Conservation (phyloP, 1,284 basidiomycete genomes). For the Moesziomyces globuligerus region DNA sequence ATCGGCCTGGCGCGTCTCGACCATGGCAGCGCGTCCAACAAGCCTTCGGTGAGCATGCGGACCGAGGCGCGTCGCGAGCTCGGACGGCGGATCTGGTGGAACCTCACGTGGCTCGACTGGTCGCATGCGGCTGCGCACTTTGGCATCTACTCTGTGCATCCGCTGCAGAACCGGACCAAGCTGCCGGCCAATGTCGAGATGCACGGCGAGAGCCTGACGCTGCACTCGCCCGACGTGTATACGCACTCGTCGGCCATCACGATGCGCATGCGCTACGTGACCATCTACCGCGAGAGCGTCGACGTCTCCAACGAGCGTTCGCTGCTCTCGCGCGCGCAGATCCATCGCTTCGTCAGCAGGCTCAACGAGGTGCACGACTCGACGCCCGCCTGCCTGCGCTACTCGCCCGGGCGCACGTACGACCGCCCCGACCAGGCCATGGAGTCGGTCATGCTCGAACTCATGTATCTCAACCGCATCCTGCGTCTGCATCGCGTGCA, state of each 20-base stretch:
- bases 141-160: slow-evolving; percentile 59
- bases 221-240: slow-evolving; percentile 41
- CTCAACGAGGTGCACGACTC: slow-evolving; percentile 56
- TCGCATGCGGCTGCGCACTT: slow-evolving; percentile 60
- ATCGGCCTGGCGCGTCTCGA: slow-evolving; percentile 42
- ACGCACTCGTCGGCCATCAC: slow-evolving; percentile 45
- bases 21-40: slow-evolving; percentile 18
- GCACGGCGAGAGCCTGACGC: slow-evolving; percentile 42
- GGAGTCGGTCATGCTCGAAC: slow-evolving; percentile 59
- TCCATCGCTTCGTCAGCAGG: slow-evolving; percentile 39
- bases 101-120: slow-evolving; percentile 58
- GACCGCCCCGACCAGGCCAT: slow-evolving; percentile 49
- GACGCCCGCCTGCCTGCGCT: slow-evolving; percentile 47
- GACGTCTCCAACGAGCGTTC: slow-evolving; percentile 37
- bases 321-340: slow-evolving; percentile 28
- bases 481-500: slow-evolving; percentile 62
- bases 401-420: slow-evolving; percentile 54
- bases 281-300: slow-evolving; percentile 46
- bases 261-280: slow-evolving; percentile 47
- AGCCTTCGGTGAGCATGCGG: slow-evolving; percentile 24
- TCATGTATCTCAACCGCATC: slow-evolving; percentile 63
- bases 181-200: slow-evolving; percentile 59
- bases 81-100: slow-evolving; percentile 63
- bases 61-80: slow-evolving; percentile 55
- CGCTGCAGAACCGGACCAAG: slow-evolving; percentile 56